phyloP scores from a whole-genome alignment of 768 basidiomycete genomes.

The Tricholoma flavovirens region DNA sequence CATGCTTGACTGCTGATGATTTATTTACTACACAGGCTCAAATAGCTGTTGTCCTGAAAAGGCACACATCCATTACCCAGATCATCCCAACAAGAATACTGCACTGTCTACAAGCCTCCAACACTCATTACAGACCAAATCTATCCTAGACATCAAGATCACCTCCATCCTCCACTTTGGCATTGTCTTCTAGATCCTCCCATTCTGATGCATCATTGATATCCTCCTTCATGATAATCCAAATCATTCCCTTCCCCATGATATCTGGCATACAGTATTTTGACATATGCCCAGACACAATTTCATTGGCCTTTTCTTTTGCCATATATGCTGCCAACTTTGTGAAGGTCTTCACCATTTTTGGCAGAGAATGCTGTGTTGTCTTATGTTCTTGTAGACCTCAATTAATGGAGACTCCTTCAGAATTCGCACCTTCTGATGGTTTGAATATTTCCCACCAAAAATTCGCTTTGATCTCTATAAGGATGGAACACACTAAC shows the following conservation, averaged over 20 bases:
- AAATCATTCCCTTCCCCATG: slow-evolving; percentile 2
- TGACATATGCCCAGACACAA: neutral
- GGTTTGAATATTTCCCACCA: slow-evolving; percentile 29
- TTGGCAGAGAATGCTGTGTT: slow-evolving; percentile 19
- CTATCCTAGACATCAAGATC: neutral
- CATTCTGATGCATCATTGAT: neutral
- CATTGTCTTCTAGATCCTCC: neutral
- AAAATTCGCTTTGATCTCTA: slow-evolving; percentile 22
- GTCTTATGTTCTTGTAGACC: slow-evolving; percentile 26
- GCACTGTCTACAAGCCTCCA: neutral
- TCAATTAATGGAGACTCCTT: slow-evolving; percentile 30
- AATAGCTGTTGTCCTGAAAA: neutral
- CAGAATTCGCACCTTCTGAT: slow-evolving; percentile 24
- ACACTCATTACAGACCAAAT: neutral
- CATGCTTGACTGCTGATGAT: neutral
- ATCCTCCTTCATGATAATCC: neutral
- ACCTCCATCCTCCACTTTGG: neutral
- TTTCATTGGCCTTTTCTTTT: slow-evolving; percentile 10
- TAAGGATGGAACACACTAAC: neutral
- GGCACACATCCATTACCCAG: neutral
- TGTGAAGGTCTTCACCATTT: slow-evolving; percentile 22
- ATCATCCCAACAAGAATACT: neutral
- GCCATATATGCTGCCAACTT: slow-evolving; percentile 12
- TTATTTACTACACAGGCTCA: neutral
- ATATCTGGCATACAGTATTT: slow-evolving; percentile 2